Evolutionary conservation across 2,329 filamentous ascomycete genomes (phyloP).

Genomic region (Ceratocystis diversiconidia): DNA sequence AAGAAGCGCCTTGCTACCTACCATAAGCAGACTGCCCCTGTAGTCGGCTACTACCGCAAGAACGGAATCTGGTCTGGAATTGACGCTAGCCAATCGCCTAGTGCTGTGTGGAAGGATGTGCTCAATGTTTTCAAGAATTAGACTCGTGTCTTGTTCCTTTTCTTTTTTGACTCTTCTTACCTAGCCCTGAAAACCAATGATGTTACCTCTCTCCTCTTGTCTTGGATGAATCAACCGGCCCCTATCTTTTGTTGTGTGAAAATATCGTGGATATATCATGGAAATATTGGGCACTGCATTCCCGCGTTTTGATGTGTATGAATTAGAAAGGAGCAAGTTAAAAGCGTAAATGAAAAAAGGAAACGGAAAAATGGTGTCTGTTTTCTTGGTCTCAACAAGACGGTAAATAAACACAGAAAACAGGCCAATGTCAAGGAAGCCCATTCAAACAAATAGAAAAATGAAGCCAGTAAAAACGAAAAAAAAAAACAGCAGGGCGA

Average conservation of each 20-base stretch:
- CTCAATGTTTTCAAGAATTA: slow-evolving; percentile 60
- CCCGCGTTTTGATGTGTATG: background rate
- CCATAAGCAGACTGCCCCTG: slow-evolving; percentile 82
- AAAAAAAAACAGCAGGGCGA: background rate
- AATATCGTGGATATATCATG: background rate
- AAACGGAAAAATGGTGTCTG: background rate
- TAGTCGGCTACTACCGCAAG: slow-evolving; percentile 93
- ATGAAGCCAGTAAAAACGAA: background rate
- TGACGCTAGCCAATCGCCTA: slow-evolving; percentile 90
- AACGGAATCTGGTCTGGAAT: slow-evolving; percentile 93
- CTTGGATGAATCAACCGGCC: background rate
- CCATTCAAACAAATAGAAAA: too few relatives aligned
- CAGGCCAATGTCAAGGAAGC: background rate
- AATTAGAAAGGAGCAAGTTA: background rate
- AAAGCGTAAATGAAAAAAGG: background rate
- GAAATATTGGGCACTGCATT: background rate
- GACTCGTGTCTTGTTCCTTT: slow-evolving; percentile 4
- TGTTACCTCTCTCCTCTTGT: background rate
- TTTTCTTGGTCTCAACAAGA: background rate
- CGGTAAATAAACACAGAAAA: background rate
- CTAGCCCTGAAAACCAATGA: slow-evolving; percentile 4
- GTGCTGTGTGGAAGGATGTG: slow-evolving; percentile 88
- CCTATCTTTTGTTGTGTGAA: background rate
- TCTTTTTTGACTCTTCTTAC: slow-evolving; percentile 6
- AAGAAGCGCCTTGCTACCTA: slow-evolving; percentile 92